These are phyloP conservation scores for Fusarium drepaniforme DNA, from an alignment of 2,329 filamentous ascomycete species.

Conservation along the genomic window DNA sequence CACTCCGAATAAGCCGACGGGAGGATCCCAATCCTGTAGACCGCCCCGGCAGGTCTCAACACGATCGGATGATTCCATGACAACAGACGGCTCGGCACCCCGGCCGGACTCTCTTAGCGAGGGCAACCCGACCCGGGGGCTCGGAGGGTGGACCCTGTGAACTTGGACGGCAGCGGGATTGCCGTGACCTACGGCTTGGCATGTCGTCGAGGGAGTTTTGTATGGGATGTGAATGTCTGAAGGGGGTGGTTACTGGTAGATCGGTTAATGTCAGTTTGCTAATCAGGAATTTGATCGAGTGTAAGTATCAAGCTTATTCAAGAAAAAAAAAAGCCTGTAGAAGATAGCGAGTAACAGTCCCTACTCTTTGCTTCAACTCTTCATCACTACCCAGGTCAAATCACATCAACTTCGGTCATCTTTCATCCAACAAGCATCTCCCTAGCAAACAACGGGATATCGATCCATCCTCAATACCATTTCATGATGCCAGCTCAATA, in stretches of 20 bases:
- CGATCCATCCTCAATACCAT: background rate
- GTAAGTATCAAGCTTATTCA: background rate
- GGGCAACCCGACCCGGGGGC: constrained; percentile 5
- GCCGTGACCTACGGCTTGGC: background rate
- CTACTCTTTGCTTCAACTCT: background rate
- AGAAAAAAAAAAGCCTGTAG: too few species aligned
- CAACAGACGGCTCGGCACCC: background rate
- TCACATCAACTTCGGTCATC: background rate
- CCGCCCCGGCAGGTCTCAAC: background rate
- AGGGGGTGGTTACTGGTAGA: background rate
- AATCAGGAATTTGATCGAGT: background rate
- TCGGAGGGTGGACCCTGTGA: background rate
- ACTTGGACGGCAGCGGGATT: background rate
- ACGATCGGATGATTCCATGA: background rate
- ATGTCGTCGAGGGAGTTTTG: background rate
- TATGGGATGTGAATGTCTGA: background rate
- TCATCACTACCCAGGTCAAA: background rate
- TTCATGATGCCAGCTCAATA: background rate
- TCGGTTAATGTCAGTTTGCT: background rate
- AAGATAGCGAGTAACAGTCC: background rate
- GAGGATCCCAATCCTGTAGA: background rate
- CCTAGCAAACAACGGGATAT: background rate
- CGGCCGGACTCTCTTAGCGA: background rate
- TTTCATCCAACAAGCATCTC: constrained; percentile 2
- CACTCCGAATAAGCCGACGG: background rate